Conservation (phyloP, 805 yeast species). For the Cyberlindnera amylophila region DNA sequence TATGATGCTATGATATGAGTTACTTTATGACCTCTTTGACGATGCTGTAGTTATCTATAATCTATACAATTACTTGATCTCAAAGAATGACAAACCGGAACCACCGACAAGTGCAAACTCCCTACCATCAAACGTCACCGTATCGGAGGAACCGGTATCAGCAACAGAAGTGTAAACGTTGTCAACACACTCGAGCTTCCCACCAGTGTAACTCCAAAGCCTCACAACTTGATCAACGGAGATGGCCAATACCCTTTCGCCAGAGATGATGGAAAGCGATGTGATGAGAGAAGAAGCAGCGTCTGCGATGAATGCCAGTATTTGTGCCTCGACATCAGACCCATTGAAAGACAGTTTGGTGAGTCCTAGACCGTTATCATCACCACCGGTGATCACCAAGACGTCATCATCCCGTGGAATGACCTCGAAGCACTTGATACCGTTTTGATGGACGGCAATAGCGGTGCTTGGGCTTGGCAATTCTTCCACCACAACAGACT, state of each 20-base stretch:
- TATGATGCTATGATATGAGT: too few species aligned
- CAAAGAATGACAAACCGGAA: slow-evolving; percentile 68
- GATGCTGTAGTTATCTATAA: too few species aligned
- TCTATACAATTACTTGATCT: slow-evolving; percentile 17
- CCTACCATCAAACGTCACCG: slow-evolving; percentile 27
- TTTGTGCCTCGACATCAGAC: slow-evolving; percentile 22
- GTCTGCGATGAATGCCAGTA: slow-evolving; percentile 35
- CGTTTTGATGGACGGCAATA: slow-evolving; percentile 75
- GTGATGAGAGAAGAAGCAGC: slow-evolving; percentile 92
- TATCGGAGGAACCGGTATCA: slow-evolving; percentile 77
- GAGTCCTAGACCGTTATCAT: slow-evolving; percentile 71
- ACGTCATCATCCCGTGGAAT: slow-evolving; percentile 19
- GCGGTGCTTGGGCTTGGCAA: slow-evolving; percentile 32
- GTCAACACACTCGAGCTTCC: slow-evolving; percentile 30
- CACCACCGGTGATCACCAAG: slow-evolving; percentile 77
- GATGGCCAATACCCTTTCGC: slow-evolving; percentile 46
- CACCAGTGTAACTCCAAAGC: slow-evolving; percentile 47
- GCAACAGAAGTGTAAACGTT: slow-evolving; percentile 75
- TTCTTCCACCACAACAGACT: background rate
- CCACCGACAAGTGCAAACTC: slow-evolving; percentile 62
- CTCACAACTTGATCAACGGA: slow-evolving; percentile 83
- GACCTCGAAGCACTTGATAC: slow-evolving; percentile 61
- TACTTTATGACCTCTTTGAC: too few species aligned
- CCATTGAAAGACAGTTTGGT: slow-evolving; percentile 32
- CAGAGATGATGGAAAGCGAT: slow-evolving; percentile 40